Base-by-base conservation (phyloP, 805 yeast species). In the Saccharomycopsis sp. region DNA sequence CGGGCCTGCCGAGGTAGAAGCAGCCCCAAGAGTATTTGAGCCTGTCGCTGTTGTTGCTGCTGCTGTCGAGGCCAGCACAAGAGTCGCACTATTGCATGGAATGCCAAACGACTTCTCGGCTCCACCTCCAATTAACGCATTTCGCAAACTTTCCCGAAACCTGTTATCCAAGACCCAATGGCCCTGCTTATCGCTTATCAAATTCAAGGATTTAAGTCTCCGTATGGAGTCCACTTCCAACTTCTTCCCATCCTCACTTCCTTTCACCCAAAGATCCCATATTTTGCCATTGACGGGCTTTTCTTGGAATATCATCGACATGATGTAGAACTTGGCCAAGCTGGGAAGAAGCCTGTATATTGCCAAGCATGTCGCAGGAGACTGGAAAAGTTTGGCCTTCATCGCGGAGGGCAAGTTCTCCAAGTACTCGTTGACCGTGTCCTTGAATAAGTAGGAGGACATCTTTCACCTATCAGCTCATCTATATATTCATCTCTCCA, bases 301-400 rank as follows among this genome's bases (percentile, higher is more conserved):
- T 41, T 84, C 92, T 52, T 78, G 75, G 61, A 85, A 92, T 15
- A 94, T 65, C 80, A 88, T 75, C 8, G 88, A 70, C 86, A 86
- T 80, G 37, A 89, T 77, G 53, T 81, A 80, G 59, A 85, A 81
- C 57, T 89, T 88, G 21, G 96, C 95, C 50, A 92, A 61, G 18
- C 88, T 77, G 0, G 98, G 96, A 13, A 92, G 67, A 45, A 92
- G 65, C 48, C 98, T 69, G 58, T 80, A 88, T n/a, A 92, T 79
- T 2, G 98, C 94, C 35, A 92, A 67, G 57, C 96, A 87, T 42
- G 98, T 85, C 9, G 96, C 95, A 2, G 98, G 95, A 38, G 84
- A 75, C 52, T 76, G 79, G 60, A 83, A 92, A 17, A 92, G 69
- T 54, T 86, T 74, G 17, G 79, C 68, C 52, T 88, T 89, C n/a